Conservation (phyloP, 352 stramenopile species). For the Phytophthora palmivora region DNA sequence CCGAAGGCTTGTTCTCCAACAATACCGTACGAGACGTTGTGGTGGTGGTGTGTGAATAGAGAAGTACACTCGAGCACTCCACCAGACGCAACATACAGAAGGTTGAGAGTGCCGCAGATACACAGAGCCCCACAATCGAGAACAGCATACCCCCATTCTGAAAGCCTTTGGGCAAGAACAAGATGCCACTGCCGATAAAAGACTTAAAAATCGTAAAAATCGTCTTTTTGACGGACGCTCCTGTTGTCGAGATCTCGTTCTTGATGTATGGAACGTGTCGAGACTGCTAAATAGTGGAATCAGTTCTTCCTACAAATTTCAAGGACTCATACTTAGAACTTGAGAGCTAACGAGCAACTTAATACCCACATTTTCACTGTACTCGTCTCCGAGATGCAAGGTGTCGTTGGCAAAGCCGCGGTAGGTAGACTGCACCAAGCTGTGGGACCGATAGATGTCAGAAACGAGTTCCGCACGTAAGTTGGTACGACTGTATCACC, state of each 20-base stretch:
- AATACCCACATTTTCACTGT: conserved; percentile 38
- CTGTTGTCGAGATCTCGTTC: conserved; percentile 31
- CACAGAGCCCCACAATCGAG: conserved; percentile 52
- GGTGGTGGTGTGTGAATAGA: conserved; percentile 22
- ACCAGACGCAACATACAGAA: conserved; percentile 70
- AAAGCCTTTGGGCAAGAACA: conserved; percentile 71
- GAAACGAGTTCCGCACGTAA: conserved; percentile 49
- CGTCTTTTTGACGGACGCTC: conserved; percentile 46
- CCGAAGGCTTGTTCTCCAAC: conserved; percentile 59
- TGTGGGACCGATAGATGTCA: conserved; percentile 39
- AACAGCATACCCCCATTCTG: conserved; percentile 75
- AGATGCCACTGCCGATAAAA: conserved; percentile 69
- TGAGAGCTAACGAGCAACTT: not conserved
- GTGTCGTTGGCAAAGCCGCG: conserved; percentile 48
- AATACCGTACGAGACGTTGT: conserved; percentile 56
- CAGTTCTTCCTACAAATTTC: conserved; percentile 20
- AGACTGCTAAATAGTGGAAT: conserved; percentile 27
- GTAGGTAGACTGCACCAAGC: conserved; percentile 50
- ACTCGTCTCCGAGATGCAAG: conserved; percentile 49
- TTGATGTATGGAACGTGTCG: conserved; percentile 10
- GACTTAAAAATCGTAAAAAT: conserved; percentile 76
- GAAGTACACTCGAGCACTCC: conserved; percentile 47
- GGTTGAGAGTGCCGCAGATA: conserved; percentile 57
- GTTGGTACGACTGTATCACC: conserved; percentile 19
- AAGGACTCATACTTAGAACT: not conserved